phyloP scores from a whole-genome alignment of 768 basidiomycete genomes.

The Dacryopinax spathularia region DNA sequence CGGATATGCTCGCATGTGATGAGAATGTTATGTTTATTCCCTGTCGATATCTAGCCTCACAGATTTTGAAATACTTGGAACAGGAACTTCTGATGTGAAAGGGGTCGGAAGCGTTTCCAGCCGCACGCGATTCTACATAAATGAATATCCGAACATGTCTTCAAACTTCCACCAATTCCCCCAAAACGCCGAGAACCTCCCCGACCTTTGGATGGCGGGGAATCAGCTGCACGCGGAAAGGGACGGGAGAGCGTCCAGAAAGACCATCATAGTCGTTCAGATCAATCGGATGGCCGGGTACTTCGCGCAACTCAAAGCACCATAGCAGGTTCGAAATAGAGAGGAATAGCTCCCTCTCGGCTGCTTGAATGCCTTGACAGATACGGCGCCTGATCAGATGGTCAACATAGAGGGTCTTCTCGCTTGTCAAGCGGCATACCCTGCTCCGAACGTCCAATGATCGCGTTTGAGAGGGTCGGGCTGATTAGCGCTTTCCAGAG shows the following conservation, averaged over 20 bases:
- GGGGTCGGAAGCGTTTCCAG: too few relatives aligned
- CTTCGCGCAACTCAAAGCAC: constrained; percentile 32
- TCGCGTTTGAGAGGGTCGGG: constrained; percentile 33
- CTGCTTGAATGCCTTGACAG: constrained; percentile 34
- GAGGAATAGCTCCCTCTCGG: constrained; percentile 34
- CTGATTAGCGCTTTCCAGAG: constrained; percentile 33
- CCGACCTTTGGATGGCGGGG: too few relatives aligned
- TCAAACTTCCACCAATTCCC: too few relatives aligned
- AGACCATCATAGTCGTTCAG: constrained; percentile 35
- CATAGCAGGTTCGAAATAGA: constrained; percentile 35
- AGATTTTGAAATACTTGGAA: too few relatives aligned
- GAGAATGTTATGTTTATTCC: too few relatives aligned
- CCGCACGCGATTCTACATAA: too few relatives aligned
- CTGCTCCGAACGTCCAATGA: constrained; percentile 39
- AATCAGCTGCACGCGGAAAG: constrained; percentile 23
- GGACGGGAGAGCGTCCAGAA: constrained; percentile 34
- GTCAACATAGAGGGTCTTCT: background rate
- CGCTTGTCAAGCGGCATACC: constrained; percentile 24
- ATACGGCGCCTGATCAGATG: constrained; percentile 21
- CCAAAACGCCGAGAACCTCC: too few relatives aligned
- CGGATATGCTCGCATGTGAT: too few relatives aligned
- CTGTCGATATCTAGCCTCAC: too few relatives aligned
- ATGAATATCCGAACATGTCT: too few relatives aligned
- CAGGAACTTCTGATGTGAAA: too few relatives aligned
- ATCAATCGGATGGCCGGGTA: constrained; percentile 33